Conservation (phyloP, 768 basidiomycete genomes). For the Termitomyces sp. region DNA sequence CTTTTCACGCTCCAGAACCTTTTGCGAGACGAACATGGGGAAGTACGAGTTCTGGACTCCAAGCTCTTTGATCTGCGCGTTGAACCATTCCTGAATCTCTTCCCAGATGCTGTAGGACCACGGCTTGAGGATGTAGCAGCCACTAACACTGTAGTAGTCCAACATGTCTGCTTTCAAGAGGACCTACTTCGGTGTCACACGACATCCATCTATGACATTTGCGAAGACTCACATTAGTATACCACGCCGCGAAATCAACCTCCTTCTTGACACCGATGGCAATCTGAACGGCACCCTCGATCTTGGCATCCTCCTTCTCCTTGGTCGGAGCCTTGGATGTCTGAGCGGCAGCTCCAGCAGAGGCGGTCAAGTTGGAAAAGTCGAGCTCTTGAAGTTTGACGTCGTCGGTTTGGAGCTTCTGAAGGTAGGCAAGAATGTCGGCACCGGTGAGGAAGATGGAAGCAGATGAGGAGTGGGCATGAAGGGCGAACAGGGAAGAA, state of each 20-base stretch:
- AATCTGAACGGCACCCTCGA: constrained; percentile 87
- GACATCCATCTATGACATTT: constrained; percentile 3
- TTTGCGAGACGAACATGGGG: constrained; percentile 96
- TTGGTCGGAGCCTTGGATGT: constrained; percentile 41
- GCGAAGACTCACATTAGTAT: constrained; percentile 68
- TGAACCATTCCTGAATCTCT: constrained; percentile 94
- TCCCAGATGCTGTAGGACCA: constrained; percentile 99
- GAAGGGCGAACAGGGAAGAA: constrained; percentile 68
- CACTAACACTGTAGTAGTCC: constrained; percentile 98
- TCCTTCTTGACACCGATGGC: constrained; percentile 96
- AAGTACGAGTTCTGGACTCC: constrained; percentile 98
- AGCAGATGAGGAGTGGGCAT: constrained; percentile 63
- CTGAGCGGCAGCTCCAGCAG: constrained; percentile 36
- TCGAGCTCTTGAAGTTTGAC: constrained; percentile 72
- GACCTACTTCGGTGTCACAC: constrained; percentile 52
- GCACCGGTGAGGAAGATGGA: constrained; percentile 80
- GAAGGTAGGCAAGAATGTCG: constrained; percentile 73
- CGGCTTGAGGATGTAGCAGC: constrained; percentile 97
- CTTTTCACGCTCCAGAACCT: constrained; percentile 94
- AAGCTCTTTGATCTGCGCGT: constrained; percentile 86
- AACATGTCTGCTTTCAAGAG: constrained; percentile 98
- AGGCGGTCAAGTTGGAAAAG: constrained; percentile 52
- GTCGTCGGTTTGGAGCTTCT: constrained; percentile 64
- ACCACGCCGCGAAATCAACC: constrained; percentile 92
- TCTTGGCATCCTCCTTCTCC: constrained; percentile 75